Evolutionary conservation across 2,329 filamentous ascomycete species (phyloP), one percentile per base, ranked within the genome.

Genomic region (Boeremia exigua): DNA sequence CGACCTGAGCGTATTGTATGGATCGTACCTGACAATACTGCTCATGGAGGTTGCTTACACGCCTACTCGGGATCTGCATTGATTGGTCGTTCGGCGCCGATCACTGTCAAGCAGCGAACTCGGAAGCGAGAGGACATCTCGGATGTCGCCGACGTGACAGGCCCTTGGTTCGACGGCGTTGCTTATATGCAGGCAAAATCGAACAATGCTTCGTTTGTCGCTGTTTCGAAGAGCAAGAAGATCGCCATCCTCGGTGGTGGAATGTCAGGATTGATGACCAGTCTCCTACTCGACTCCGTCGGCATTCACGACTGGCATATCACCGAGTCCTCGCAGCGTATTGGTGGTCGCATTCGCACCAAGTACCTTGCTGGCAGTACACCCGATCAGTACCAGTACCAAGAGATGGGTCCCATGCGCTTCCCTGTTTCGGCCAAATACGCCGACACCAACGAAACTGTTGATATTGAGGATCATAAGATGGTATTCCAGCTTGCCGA

Each of bases 101-200:
- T 81, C 36, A 63, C 63, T 5, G 65, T 81, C 15, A 70, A 62
- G 25, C 69, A 69, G 52, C 71, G 71, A 23, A 73, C 75, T 15
- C 61, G 66, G 36, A 72, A 70, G 51, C 67, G 78, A 44, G 74
- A 77, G 48, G 66, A 73, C 12, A 75, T 78, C 4, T 73, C 78
- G 2, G 74, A 79, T 15, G 82, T 88, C 76, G 80, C 80, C 49
- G 81, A 84, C 46, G 76, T 77, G 3, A 84, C 77, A 66, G 85
- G 86, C 0, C 83, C 86, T 1, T 89, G 86, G 86, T 89, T 88
- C 57, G 84, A 88, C 65, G 86, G 86, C 12, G 86, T 88, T 15
- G 80, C 79, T 46, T 80, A 85, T 52, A 78, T 88, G 37, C 71
- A 84, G 58, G 76, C 80, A 25, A 86, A 84, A 63, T 76, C 85